Evolutionary conservation across 1,284 basidiomycete species (phyloP), one percentile per base, ranked within the genome.

Genomic region (Afroboletus lepidellus): DNA sequence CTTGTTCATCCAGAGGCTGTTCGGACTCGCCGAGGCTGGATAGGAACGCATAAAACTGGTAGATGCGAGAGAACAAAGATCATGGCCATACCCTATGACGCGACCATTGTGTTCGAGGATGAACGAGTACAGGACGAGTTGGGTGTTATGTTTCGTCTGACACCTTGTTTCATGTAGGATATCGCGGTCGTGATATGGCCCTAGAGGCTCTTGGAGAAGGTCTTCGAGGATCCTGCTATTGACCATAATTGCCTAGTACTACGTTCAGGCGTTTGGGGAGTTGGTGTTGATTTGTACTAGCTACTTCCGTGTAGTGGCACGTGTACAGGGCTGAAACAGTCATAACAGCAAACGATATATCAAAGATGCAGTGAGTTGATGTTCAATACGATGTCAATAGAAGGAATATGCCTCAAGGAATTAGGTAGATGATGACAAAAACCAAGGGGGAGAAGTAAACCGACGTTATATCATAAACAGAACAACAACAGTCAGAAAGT

Each of bases 11-110:
- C 41, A 56, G n/a, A 5, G 51, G 58, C 18, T 9, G 45, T 46
- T 67, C 68, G 12, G 69, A 69, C 18, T 62, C 55, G 41, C 71
- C 68, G 1, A 67, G 65, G 41, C 66, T 67, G 41, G 18, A 52
- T 12, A 11, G 34, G 7, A 30, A 51, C 5, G 27, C 4, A 32
- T 69, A 41, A 38, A 34, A 2, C 12, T 27, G 18, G 25, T 5
- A 12, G 24, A 25, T 8, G 12, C 25, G 20, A 15, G 11, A 29
- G 39, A 39, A 24, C 29, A 21, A 18, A 36, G 15, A 5, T 36
- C 9, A 33, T 18, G n/a, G 33, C 18, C 21, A 20, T 13, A 67
- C 66, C 66, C 66, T 2, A 33, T 59, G 41, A 71, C 49, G 27
- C 16, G 50, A 8, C 63, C 66, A 2, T 60, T 29, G 45, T 48